Evolutionary conservation across 2,329 filamentous ascomycete genomes (phyloP).

Genomic region (Clarireedia sp.): DNA sequence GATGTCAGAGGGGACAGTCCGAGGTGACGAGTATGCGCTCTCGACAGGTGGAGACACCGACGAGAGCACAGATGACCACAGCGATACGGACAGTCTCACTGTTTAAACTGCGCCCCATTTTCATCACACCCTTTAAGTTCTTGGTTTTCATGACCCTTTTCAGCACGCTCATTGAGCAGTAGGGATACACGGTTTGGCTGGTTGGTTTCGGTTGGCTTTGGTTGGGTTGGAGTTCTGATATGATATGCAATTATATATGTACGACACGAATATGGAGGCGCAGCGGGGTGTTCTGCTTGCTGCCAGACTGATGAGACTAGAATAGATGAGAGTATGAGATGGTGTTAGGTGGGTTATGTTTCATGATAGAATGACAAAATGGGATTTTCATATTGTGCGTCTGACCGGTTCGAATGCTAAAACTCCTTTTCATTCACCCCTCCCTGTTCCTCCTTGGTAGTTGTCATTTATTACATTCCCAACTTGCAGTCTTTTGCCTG

Average conservation of each 20-base stretch:
- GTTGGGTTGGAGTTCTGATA: constrained; percentile 6
- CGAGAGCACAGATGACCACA: not conserved
- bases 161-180: not conserved
- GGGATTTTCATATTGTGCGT: constrained; percentile 3
- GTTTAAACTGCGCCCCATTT: no score
- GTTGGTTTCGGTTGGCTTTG: not conserved
- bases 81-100: not conserved
- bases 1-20: constrained; percentile 1
- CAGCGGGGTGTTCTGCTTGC: not conserved
- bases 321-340: not conserved
- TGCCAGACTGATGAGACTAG: not conserved
- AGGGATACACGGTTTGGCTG: not conserved
- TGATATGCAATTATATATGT: constrained; percentile 4
- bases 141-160: not conserved
- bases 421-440: not conserved
- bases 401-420: not conserved
- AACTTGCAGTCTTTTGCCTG: not conserved
- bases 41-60: not conserved
- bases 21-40: constrained; percentile 1
- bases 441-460: not conserved
- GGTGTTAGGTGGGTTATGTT: constrained; percentile 1
- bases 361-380: constrained; percentile 5
- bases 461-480: constrained; percentile 1
- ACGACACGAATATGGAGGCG: not conserved
- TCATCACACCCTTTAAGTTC: not conserved